Conservation (phyloP, 2,329 filamentous ascomycete genomes). For the Ophiostoma angusticollis region DNA sequence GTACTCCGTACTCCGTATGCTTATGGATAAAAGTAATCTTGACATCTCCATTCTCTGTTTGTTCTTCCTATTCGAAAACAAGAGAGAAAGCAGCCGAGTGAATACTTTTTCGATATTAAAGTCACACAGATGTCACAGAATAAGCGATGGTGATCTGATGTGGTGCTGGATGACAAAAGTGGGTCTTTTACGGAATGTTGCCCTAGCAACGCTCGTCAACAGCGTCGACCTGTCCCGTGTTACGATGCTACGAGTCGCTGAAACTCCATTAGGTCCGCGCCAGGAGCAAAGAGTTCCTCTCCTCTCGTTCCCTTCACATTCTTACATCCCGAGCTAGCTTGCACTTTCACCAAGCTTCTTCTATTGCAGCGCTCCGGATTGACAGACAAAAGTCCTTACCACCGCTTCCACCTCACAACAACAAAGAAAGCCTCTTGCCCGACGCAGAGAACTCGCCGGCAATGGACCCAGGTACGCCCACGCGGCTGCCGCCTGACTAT, state of each 20-base stretch:
- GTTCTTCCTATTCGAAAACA: too few relatives aligned
- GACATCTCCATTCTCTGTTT: too few relatives aligned
- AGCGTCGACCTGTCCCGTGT: not conserved
- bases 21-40: too few relatives aligned
- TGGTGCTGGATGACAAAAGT: too few relatives aligned
- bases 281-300: not conserved
- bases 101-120: too few relatives aligned
- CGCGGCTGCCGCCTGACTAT: slow-evolving; percentile 42
- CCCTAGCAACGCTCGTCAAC: slow-evolving; percentile 8
- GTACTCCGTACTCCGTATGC: too few relatives aligned
- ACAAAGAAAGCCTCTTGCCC: not conserved
- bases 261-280: too few relatives aligned
- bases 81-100: too few relatives aligned
- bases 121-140: too few relatives aligned
- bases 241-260: not conserved
- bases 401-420: not conserved
- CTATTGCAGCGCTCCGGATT: not conserved
- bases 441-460: not conserved
- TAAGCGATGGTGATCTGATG: too few relatives aligned
- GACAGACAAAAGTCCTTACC: not conserved
- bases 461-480: slow-evolving; percentile 40
- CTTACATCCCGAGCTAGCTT: not conserved
- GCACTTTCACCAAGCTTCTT: not conserved
- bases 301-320: not conserved
- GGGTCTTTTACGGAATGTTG: too few relatives aligned